Evolutionary conservation across 495 filamentous ascomycete species (phyloP).

Genomic region (Aspergillus olivimuriae): DNA sequence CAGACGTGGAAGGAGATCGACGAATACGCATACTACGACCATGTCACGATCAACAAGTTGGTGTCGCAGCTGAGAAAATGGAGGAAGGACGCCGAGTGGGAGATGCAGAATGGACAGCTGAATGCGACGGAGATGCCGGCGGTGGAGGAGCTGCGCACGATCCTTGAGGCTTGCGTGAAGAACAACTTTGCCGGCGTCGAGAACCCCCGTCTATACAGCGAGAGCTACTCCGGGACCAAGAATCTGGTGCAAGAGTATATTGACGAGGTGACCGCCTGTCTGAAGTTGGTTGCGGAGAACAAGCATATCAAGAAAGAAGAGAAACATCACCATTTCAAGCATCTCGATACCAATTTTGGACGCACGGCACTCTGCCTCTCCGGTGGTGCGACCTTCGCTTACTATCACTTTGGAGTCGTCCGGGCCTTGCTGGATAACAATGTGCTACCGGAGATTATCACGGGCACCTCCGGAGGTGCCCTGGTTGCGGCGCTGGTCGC

Average conservation of each 20-base stretch:
- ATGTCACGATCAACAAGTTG: slow-evolving; percentile 69
- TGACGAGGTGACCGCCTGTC: slow-evolving; percentile 60
- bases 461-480: slow-evolving; percentile 90
- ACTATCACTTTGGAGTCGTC: slow-evolving; percentile 92
- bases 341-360: slow-evolving; percentile 84
- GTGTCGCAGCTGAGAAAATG: slow-evolving; percentile 63
- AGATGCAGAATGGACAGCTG: slow-evolving; percentile 17
- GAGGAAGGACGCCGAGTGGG: slow-evolving; percentile 51
- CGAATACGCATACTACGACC: slow-evolving; percentile 93
- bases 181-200: slow-evolving; percentile 96
- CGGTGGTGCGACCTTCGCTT: slow-evolving; percentile 93
- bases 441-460: slow-evolving; percentile 86
- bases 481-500: slow-evolving; percentile 83
- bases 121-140: slow-evolving; percentile 36
- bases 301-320: slow-evolving; percentile 59
- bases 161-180: slow-evolving; percentile 90
- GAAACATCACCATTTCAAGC: slow-evolving; percentile 81
- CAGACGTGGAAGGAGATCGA: slow-evolving; percentile 80
- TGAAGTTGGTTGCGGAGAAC: slow-evolving; percentile 62
- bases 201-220: slow-evolving; percentile 86
- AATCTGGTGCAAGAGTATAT: slow-evolving; percentile 82
- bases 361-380: slow-evolving; percentile 88
- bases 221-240: slow-evolving; percentile 96
- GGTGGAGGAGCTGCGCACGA: slow-evolving; percentile 62
- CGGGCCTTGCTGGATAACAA: slow-evolving; percentile 85